Evolutionary conservation across 2,329 filamentous ascomycete species (phyloP).

Genomic region (Emmonsiellopsis sp.): DNA sequence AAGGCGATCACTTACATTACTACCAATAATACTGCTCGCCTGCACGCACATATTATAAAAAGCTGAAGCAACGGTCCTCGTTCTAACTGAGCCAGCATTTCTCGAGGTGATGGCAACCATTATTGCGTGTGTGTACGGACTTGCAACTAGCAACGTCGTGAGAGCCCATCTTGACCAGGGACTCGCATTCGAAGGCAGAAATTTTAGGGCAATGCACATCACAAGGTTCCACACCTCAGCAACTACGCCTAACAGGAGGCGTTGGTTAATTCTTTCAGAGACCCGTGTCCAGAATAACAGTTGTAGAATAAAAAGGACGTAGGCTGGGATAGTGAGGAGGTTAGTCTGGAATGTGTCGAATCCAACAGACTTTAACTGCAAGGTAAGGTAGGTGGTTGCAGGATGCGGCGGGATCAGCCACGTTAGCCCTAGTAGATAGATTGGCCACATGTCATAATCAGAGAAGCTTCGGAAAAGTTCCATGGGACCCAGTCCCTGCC

Average conservation of each 20-base stretch:
- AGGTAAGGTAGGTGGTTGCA: constrained; percentile 28
- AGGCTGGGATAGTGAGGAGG: constrained; percentile 52
- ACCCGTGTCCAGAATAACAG: constrained; percentile 46
- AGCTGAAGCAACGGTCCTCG: constrained; percentile 34
- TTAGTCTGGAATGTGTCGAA: constrained; percentile 53
- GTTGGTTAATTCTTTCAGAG: constrained; percentile 47
- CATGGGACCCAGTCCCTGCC: constrained; percentile 40
- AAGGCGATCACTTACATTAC: constrained; percentile 22
- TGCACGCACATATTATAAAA: constrained; percentile 40
- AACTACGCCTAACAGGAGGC: constrained; percentile 44
- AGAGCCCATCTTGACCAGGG: constrained; percentile 46
- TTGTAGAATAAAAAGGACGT: constrained; percentile 47
- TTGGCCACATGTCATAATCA: constrained; percentile 51
- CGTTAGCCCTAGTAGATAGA: constrained; percentile 41
- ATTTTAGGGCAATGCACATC: constrained; percentile 42
- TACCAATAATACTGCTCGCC: constrained; percentile 29
- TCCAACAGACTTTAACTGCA: constrained; percentile 42
- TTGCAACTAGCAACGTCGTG: constrained; percentile 44
- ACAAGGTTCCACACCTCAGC: constrained; percentile 46
- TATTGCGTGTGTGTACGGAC: constrained; percentile 51
- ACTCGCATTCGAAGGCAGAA: constrained; percentile 37
- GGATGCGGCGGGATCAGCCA: constrained; percentile 33
- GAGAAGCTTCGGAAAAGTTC: constrained; percentile 42
- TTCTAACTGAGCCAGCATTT: constrained; percentile 34
- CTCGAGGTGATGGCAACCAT: constrained; percentile 37